phyloP scores from a whole-genome alignment of 192 early-diverging fungal genomes.

The Geosiphon pyriformis region DNA sequence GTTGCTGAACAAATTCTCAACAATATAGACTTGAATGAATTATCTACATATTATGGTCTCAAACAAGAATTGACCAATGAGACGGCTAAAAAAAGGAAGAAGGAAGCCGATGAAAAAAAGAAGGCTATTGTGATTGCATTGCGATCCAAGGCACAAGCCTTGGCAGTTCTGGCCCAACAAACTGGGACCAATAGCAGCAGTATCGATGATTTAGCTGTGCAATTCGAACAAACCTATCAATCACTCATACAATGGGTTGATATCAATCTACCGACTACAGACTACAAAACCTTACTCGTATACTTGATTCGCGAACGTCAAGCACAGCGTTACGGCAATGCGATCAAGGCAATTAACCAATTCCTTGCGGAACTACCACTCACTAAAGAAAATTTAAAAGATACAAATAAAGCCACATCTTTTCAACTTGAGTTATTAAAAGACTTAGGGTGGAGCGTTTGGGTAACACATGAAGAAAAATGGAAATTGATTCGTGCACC shows the following conservation, averaged over 20 bases:
- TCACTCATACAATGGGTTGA: slow-evolving; percentile 59
- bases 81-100: slow-evolving; percentile 49
- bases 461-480: slow-evolving; percentile 60
- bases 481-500: slow-evolving; percentile 50
- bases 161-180: slow-evolving; percentile 44
- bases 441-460: slow-evolving; percentile 65
- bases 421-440: slow-evolving; percentile 52
- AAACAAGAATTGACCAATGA: slow-evolving; percentile 39
- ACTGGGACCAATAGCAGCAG: slow-evolving; percentile 23
- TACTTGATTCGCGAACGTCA: slow-evolving; percentile 53
- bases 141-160: slow-evolving; percentile 48
- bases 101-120: slow-evolving; percentile 74
- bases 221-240: slow-evolving; percentile 53
- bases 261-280: slow-evolving; percentile 44
- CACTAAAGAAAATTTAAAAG: slow-evolving; percentile 42
- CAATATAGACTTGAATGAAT: slow-evolving; percentile 51
- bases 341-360: slow-evolving; percentile 66
- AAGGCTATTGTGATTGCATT: slow-evolving; percentile 59
- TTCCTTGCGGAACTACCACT: slow-evolving; percentile 59
- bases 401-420: slow-evolving; percentile 48
- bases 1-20: slow-evolving; percentile 53
- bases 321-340: slow-evolving; percentile 55
- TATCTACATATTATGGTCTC: slow-evolving; percentile 64
- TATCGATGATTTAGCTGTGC: slow-evolving; percentile 27
- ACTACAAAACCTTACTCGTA: slow-evolving; percentile 49